These are phyloP conservation scores for Mollisia scopiformis DNA, from an alignment of 2,329 filamentous ascomycete genomes.

Conservation along the genomic window DNA sequence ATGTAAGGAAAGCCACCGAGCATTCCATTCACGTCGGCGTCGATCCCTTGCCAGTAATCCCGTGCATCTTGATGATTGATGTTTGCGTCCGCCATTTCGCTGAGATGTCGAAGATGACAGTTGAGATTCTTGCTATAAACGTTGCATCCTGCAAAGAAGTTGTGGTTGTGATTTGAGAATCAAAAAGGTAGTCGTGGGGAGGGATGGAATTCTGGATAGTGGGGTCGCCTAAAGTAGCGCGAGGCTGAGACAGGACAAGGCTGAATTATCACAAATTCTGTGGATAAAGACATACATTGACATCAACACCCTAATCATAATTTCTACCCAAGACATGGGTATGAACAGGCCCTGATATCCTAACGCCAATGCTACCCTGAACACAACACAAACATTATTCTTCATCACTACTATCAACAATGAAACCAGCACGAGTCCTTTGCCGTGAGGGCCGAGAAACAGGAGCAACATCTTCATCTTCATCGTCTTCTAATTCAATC, in stretches of 20 bases:
- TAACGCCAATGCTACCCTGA: conserved; percentile 2
- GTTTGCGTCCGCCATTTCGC: conserved; percentile 30
- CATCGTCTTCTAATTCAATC: conserved; percentile 35
- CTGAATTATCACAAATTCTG: not conserved
- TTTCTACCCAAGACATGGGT: not conserved
- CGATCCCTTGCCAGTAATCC: conserved; percentile 54
- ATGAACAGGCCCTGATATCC: not conserved
- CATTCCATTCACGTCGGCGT: conserved; percentile 70
- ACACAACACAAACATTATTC: conserved; percentile 29
- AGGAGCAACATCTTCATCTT: conserved; percentile 46
- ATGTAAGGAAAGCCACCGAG: conserved; percentile 74
- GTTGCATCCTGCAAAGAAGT: not conserved
- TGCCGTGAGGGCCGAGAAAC: conserved; percentile 34
- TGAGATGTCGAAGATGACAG: not conserved
- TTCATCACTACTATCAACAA: conserved; percentile 61
- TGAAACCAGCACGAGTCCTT: conserved; percentile 55
- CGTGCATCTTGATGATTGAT: conserved; percentile 36
- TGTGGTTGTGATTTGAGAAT: not conserved
- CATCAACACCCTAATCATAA: not conserved
- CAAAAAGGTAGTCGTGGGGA: not conserved
- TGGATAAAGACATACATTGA: not conserved
- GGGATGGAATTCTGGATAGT: not conserved
- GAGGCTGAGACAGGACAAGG: not conserved
- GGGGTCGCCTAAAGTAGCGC: conserved; percentile 1
- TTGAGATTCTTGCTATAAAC: not conserved